Conservation (phyloP, 2,329 filamentous ascomycete genomes). For the Plenodomus tracheiphilus region DNA sequence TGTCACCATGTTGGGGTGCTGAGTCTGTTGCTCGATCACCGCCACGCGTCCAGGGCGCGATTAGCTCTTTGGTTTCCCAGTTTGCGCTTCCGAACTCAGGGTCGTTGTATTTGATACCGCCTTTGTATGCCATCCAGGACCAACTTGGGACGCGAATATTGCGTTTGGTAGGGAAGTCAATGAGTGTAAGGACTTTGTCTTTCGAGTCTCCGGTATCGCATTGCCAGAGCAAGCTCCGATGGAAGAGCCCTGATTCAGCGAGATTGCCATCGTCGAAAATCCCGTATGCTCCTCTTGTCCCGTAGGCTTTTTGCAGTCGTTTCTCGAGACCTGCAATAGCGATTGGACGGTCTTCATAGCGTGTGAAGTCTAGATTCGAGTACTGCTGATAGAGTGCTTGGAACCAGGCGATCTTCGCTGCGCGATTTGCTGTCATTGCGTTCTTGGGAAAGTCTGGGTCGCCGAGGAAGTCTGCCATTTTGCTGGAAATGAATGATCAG, state of each 20-base stretch:
- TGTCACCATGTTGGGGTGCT: not conserved
- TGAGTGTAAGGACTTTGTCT: constrained; percentile 6
- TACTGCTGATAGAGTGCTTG: constrained; percentile 33
- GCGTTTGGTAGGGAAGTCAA: constrained; percentile 1
- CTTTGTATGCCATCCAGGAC: constrained; percentile 22
- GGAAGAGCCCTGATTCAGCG: too few species aligned
- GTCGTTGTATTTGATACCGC: constrained; percentile 17
- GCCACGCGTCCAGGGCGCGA: constrained; percentile 5
- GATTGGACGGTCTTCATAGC: constrained; percentile 29
- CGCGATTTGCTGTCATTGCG: constrained; percentile 5
- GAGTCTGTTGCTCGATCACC: not conserved
- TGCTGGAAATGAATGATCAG: too few species aligned
- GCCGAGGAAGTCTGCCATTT: constrained; percentile 29
- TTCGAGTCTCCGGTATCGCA: too few species aligned
- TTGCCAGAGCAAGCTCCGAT: too few species aligned
- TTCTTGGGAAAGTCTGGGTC: constrained; percentile 30
- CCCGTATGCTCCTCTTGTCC: constrained; percentile 32
- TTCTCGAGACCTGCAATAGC: constrained; percentile 41
- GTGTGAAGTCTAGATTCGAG: constrained; percentile 28
- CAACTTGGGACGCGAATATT: constrained; percentile 9
- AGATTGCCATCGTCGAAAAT: constrained; percentile 36
- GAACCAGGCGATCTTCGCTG: constrained; percentile 20
- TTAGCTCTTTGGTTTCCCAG: constrained; percentile 7
- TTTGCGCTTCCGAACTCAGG: constrained; percentile 1
- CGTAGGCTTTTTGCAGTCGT: constrained; percentile 25